These are phyloP conservation scores for Eimeria acervulina DNA, from an alignment of 169 alveolate genomes.

Conservation along the genomic window DNA sequence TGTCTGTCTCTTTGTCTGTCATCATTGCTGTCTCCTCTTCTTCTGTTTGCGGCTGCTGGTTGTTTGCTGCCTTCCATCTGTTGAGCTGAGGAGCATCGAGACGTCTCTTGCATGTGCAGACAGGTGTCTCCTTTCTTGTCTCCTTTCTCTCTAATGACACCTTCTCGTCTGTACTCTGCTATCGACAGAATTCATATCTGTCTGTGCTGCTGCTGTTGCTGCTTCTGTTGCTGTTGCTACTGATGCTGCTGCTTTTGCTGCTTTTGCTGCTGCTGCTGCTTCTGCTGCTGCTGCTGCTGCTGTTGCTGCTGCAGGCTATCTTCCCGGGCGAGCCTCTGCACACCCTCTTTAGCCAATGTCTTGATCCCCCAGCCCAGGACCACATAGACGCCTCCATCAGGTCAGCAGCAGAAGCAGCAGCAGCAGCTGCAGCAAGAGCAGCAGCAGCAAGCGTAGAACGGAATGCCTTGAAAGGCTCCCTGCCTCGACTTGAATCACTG, in stretches of 20 bases:
- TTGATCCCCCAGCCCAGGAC: conserved; percentile 78
- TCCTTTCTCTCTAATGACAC: too few species aligned
- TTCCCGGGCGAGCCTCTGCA: conserved; percentile 71
- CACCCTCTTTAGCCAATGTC: conserved; percentile 52
- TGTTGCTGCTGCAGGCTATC: conserved; percentile 75
- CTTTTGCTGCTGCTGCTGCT: neutral
- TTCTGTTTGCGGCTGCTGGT: neutral
- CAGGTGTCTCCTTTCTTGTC: too few species aligned
- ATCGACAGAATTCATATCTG: too few species aligned
- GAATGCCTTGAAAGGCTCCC: neutral
- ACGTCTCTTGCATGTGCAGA: too few species aligned
- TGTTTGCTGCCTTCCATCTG: neutral
- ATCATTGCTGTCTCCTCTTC: neutral
- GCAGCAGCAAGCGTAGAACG: neutral
- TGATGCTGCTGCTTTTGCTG: neutral
- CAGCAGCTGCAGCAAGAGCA: conserved; percentile 6
- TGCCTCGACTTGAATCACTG: too few species aligned
- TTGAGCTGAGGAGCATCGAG: neutral
- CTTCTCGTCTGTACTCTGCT: too few species aligned
- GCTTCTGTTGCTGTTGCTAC: too few species aligned
- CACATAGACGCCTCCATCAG: conserved; percentile 64
- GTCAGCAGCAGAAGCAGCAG: conserved; percentile 30
- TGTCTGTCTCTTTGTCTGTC: too few species aligned
- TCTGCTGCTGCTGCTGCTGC: neutral
- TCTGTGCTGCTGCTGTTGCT: too few species aligned